phyloP scores from a whole-genome alignment of 2,329 filamentous ascomycete genomes.

The Fusarium ramigenum region DNA sequence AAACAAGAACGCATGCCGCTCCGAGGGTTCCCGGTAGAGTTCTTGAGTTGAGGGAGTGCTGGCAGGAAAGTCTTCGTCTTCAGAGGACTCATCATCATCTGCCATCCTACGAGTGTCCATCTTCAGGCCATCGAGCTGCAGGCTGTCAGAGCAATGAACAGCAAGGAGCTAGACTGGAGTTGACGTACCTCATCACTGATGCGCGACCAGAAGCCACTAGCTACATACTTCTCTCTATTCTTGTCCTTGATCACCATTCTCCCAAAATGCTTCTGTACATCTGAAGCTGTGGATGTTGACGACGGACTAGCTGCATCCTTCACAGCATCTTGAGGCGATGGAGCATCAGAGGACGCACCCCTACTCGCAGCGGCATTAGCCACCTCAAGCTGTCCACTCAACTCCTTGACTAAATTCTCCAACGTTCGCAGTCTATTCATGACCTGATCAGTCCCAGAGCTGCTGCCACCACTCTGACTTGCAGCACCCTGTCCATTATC shows the following conservation, averaged over 20 bases:
- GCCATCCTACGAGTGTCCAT: constrained; percentile 49
- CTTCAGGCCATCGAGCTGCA: constrained; percentile 56
- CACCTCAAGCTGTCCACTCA: constrained; percentile 56
- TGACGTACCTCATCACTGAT: constrained; percentile 63
- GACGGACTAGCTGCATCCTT: constrained; percentile 12
- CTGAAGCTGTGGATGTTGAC: constrained; percentile 21
- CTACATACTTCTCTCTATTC: constrained; percentile 57
- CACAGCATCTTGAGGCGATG: constrained; percentile 42
- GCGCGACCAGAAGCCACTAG: constrained; percentile 64
- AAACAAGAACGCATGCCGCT: constrained; percentile 63
- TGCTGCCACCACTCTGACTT: constrained; percentile 24
- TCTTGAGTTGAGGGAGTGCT: constrained; percentile 50
- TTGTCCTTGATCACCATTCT: constrained; percentile 57
- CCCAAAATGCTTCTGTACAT: constrained; percentile 55
- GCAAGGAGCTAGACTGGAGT: background rate
- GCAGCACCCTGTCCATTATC: constrained; percentile 20
- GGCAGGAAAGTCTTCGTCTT: constrained; percentile 47
- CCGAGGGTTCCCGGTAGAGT: constrained; percentile 52
- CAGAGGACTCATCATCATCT: constrained; percentile 46
- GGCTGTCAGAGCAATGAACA: background rate
- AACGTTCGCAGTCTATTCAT: constrained; percentile 61
- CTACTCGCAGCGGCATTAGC: constrained; percentile 46
- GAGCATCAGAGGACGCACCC: constrained; percentile 42
- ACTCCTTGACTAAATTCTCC: constrained; percentile 61
- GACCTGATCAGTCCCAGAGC: constrained; percentile 48